Evolutionary conservation across 2,329 filamentous ascomycete genomes (phyloP).

Genomic region (Mycosphaerella arachidis): DNA sequence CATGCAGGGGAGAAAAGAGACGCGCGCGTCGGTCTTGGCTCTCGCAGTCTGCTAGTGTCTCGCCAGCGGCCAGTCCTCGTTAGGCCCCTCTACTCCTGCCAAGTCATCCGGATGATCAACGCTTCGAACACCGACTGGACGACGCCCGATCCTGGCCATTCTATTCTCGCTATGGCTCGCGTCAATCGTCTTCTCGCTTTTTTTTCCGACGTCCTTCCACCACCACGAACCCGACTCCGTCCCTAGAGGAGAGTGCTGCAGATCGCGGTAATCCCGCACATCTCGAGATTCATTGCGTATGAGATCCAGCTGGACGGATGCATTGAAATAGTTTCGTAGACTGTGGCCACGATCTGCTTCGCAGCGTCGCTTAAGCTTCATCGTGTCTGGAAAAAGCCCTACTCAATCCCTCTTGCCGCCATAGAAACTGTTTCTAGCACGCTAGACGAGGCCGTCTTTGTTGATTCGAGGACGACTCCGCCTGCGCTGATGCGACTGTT

Average conservation of each 20-base stretch:
- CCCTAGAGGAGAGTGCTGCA: background rate
- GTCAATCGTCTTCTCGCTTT: background rate
- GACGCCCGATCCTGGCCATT: background rate
- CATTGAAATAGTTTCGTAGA: too few species aligned
- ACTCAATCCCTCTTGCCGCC: background rate
- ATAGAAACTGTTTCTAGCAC: background rate
- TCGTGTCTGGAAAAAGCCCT: too few species aligned
- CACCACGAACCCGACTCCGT: background rate
- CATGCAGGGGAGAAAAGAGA: background rate
- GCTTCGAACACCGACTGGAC: background rate
- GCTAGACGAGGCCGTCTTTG: background rate
- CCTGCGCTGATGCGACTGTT: background rate
- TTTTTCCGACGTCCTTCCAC: background rate
- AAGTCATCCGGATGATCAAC: background rate
- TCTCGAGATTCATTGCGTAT: background rate
- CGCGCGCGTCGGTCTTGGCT: background rate
- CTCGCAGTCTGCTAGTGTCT: background rate
- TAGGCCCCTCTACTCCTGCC: background rate
- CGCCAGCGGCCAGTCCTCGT: background rate
- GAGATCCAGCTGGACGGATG: background rate
- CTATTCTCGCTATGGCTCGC: background rate
- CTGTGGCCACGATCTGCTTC: too few species aligned
- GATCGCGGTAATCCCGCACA: background rate
- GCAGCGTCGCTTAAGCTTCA: too few species aligned
- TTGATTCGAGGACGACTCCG: background rate